Evolutionary conservation across 192 early-diverging fungal species (phyloP).

Genomic region (Umbelopsis ramanniana): DNA sequence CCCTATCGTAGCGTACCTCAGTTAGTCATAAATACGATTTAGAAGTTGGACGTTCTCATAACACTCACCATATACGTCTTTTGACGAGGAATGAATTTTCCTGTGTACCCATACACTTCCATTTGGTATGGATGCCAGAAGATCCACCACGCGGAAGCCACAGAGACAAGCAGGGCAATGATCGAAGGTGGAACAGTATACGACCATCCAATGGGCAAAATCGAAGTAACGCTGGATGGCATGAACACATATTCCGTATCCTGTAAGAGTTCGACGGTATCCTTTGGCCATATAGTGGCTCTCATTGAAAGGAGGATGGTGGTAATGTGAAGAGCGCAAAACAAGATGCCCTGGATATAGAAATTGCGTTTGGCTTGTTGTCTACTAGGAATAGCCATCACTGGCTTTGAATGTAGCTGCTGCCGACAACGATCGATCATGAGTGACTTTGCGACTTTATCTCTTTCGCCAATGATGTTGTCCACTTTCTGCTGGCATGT

Average conservation of each 20-base stretch:
- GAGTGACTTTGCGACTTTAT: slow-evolving; percentile 1
- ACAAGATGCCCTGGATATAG: background rate
- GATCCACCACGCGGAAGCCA: background rate
- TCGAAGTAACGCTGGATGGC: background rate
- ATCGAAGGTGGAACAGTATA: background rate
- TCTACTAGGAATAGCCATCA: slow-evolving; percentile 1
- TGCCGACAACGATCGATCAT: slow-evolving; percentile 18
- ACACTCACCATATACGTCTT: background rate
- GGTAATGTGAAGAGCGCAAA: background rate
- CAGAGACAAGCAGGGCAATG: background rate
- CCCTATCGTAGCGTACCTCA: background rate
- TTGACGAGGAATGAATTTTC: background rate
- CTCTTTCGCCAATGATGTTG: slow-evolving; percentile 4
- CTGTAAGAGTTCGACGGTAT: background rate
- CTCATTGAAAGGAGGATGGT: background rate
- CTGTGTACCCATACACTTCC: slow-evolving; percentile 13
- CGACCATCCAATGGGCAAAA: background rate
- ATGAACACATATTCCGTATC: background rate
- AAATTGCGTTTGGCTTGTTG: background rate
- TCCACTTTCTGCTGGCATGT: background rate
- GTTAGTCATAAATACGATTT: background rate
- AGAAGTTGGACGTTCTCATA: background rate
- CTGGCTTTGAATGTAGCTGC: slow-evolving; percentile 2
- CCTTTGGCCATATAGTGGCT: background rate
- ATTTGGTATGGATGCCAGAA: slow-evolving; percentile 2